These are phyloP conservation scores for Mayamaea pseudoterrestris DNA, from an alignment of 108 stramenopile genomes.

Conservation along the genomic window DNA sequence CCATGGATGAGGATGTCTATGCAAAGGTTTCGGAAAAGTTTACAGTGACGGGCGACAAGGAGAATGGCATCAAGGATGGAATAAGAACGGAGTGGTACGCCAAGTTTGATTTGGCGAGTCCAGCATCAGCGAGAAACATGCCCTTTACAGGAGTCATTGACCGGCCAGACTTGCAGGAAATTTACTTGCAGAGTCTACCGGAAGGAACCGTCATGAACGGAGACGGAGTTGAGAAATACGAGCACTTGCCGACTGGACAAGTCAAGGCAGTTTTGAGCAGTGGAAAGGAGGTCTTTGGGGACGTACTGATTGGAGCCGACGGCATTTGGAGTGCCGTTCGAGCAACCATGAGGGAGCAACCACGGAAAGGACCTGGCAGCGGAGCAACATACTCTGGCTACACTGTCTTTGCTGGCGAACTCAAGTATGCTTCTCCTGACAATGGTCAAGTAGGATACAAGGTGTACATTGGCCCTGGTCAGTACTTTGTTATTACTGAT, in stretches of 20 bases:
- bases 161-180: slow-evolving; percentile 62
- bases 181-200: slow-evolving; percentile 36
- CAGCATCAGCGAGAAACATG: slow-evolving; percentile 40
- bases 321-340: slow-evolving; percentile 66
- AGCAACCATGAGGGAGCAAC: slow-evolving; percentile 38
- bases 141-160: slow-evolving; percentile 74
- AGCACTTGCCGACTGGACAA: slow-evolving; percentile 7
- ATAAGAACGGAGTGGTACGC: slow-evolving; percentile 69
- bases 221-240: slow-evolving; percentile 31
- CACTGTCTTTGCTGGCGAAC: slow-evolving; percentile 63
- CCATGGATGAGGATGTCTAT: slow-evolving; percentile 35
- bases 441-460: slow-evolving; percentile 66
- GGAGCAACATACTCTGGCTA: slow-evolving; percentile 62
- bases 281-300: slow-evolving; percentile 30
- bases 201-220: slow-evolving; percentile 33
- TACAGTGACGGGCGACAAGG: slow-evolving; percentile 54
- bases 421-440: slow-evolving; percentile 42
- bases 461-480: slow-evolving; percentile 67
- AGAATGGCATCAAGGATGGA: slow-evolving; percentile 58
- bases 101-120: slow-evolving; percentile 51
- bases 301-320: slow-evolving; percentile 72
- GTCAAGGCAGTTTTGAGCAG: slow-evolving; percentile 31
- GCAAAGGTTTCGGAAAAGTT: slow-evolving; percentile 40
- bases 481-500: slow-evolving; percentile 69
- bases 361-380: slow-evolving; percentile 28